A percentile compares a stretch with the other conserved stretches of the same genome.
Evolutionary conservation across 2,329 filamentous ascomycete species (phyloP).

Genomic region (Lithohypha guttulata): DNA sequence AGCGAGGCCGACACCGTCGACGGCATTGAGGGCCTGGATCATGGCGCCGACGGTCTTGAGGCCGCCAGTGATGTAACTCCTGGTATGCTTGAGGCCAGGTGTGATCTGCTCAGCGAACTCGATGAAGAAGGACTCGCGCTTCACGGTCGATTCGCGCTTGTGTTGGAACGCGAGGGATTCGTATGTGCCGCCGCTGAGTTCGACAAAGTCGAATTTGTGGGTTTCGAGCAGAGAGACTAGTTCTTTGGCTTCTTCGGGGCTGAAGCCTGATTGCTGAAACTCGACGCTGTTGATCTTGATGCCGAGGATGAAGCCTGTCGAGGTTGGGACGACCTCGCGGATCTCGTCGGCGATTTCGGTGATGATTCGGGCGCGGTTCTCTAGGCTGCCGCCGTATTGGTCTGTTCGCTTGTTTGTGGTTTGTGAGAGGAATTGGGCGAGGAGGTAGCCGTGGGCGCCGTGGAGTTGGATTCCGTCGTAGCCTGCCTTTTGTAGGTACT

Average conservation of each 20-base stretch:
- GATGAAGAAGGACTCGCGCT: conserved; percentile 50
- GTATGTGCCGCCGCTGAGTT: conserved; percentile 51
- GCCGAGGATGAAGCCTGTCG: conserved; percentile 35
- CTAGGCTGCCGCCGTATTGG: conserved; percentile 53
- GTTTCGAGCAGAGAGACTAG: conserved; percentile 30
- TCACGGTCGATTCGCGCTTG: conserved; percentile 44
- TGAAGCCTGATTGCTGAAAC: conserved; percentile 37
- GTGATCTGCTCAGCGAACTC: conserved; percentile 48
- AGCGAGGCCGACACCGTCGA: conserved; percentile 52
- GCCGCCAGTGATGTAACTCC: conserved; percentile 49
- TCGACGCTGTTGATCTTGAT: conserved; percentile 53
- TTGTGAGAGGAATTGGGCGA: conserved; percentile 45
- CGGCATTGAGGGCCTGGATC: conserved; percentile 45
- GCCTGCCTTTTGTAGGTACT: conserved; percentile 52
- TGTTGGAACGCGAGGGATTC: conserved; percentile 43
- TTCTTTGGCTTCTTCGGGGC: conserved; percentile 39
- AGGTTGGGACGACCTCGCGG: conserved; percentile 15
- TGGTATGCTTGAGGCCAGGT: conserved; percentile 40
- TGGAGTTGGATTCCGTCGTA: conserved; percentile 44
- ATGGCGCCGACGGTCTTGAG: conserved; percentile 46
- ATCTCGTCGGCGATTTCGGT: conserved; percentile 40
- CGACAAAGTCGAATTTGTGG: conserved; percentile 38
- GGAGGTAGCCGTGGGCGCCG: conserved; percentile 47
- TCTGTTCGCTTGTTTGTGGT: conserved; percentile 49
- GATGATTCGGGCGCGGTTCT: conserved; percentile 52